Evolutionary conservation across 495 filamentous ascomycete genomes (phyloP), one percentile per base, ranked within the genome.

Genomic region (Aspergillus asperescens): DNA sequence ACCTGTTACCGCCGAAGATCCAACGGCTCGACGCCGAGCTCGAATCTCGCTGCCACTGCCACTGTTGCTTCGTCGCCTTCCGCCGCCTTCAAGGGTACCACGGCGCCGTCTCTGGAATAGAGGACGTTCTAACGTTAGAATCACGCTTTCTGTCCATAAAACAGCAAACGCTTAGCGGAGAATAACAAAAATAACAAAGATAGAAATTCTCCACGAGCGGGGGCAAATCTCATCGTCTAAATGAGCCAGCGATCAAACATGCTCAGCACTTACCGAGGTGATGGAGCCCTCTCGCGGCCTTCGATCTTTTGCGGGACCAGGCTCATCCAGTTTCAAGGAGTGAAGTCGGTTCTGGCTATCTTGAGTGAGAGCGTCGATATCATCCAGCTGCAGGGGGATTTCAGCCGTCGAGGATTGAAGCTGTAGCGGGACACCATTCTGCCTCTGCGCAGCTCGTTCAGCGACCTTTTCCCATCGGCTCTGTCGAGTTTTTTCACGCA

Each of bases 281-380:
- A 52, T 48, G 24, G 55, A 53, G 20, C 50, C 50, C 44, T 57
- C 55, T 25, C 55, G 37, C 13, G 55, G 45, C 71, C 59, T 75
- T 52, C 75, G 65, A 24, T 79, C 73, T 49, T 76, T 77, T 32
- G 69, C 47, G n/a, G 59, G 49, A 46, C 66, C 60, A 23, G 71
- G 58, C 50, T 87, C 83, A 61, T 96, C 90, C 56, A 96, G 70
- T 67, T 90, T 88, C 55, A 96, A 69, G 24, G 87, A 87, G 69
- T 94, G 86, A 50, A 96, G 72, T 52, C 88, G 79, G 66, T 88
- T 85, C 68, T 89, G 84, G 64, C 83, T 94, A 56, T 95, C 90
- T 54, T 90, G 85, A 22, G 86, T 84, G 45, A 85, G 69, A 2
- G 80, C 78, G 62, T 95, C 89, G 27, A 84, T 77, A 51, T 93